These are phyloP conservation scores for Pseudogymnoascus sp. DNA, from an alignment of 2,329 filamentous ascomycete species.

Conservation along the genomic window DNA sequence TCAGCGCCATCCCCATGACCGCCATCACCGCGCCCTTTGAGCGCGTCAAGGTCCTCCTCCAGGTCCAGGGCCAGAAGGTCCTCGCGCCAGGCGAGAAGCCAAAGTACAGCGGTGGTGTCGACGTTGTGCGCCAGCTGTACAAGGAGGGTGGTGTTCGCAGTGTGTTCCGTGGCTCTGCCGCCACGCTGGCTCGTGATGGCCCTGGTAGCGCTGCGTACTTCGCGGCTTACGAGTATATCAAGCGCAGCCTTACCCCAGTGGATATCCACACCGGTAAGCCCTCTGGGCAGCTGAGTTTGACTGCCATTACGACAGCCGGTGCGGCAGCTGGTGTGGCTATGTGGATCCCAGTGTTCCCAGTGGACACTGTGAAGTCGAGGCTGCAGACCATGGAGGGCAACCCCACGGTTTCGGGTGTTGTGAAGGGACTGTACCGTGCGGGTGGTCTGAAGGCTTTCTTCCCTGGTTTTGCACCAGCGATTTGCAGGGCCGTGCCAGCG, in stretches of 20 bases:
- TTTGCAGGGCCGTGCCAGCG: slow-evolving; percentile 86
- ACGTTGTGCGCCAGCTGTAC: slow-evolving; percentile 92
- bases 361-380: slow-evolving; percentile 92
- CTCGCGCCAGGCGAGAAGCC: slow-evolving; percentile 85
- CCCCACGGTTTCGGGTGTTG: slow-evolving; percentile 69
- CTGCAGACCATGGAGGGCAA: slow-evolving; percentile 86
- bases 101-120: slow-evolving; percentile 75
- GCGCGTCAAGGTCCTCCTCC: slow-evolving; percentile 95
- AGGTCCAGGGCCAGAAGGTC: slow-evolving; percentile 87
- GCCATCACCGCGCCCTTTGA: slow-evolving; percentile 98
- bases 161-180: slow-evolving; percentile 83
- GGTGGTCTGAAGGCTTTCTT: slow-evolving; percentile 92
- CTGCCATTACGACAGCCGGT: slow-evolving; percentile 77
- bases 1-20: slow-evolving; percentile 96
- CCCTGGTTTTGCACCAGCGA: slow-evolving; percentile 86
- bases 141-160: slow-evolving; percentile 79
- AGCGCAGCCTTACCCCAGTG: slow-evolving; percentile 74
- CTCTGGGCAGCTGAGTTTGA: slow-evolving; percentile 67
- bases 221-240: slow-evolving; percentile 93
- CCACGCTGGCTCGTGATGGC: slow-evolving; percentile 88
- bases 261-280: slow-evolving; percentile 65
- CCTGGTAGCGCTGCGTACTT: slow-evolving; percentile 94
- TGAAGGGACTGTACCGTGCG: slow-evolving; percentile 71
- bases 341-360: slow-evolving; percentile 98
- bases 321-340: slow-evolving; percentile 90